Percentiles rank a stretch among this genome's conserved stretches.
phyloP scores from a whole-genome alignment of 768 basidiomycete species.

The Daedaleopsis nitida region DNA sequence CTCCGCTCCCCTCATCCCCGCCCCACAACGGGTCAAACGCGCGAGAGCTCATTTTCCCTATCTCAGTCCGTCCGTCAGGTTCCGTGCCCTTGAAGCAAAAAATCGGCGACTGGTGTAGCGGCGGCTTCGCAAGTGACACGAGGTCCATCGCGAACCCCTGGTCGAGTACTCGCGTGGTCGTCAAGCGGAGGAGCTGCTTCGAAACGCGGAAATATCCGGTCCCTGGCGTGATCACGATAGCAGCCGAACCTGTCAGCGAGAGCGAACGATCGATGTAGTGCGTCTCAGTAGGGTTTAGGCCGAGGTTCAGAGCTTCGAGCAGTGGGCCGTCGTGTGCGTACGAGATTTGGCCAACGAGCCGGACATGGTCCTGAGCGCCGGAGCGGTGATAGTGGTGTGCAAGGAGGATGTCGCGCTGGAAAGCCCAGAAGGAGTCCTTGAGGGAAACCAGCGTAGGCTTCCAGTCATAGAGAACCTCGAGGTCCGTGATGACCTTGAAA shows the following conservation, averaged over 20 bases:
- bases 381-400: conserved; percentile 87
- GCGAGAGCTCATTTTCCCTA: conserved; percentile 47
- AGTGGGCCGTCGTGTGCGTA: conserved; percentile 93
- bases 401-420: conserved; percentile 88
- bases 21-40: conserved; percentile 77
- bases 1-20: conserved; percentile 51
- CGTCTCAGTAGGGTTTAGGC: conserved; percentile 88
- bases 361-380: conserved; percentile 45
- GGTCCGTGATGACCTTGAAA: conserved; percentile 92
- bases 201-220: conserved; percentile 93
- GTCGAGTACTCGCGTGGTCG: conserved; percentile 91
- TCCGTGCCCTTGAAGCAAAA: conserved; percentile 83
- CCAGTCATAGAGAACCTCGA: conserved; percentile 89
- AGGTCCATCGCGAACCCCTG: conserved; percentile 92
- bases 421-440: conserved; percentile 88
- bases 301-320: conserved; percentile 93
- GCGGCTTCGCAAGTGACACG: conserved; percentile 86
- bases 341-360: conserved; percentile 77
- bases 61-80: conserved; percentile 48
- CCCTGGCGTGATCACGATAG: conserved; percentile 88
- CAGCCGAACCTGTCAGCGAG: conserved; percentile 82
- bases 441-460: conserved; percentile 82
- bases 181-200: conserved; percentile 86
- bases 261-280: conserved; percentile 96
- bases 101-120: conserved; percentile 90